Evolutionary conservation across 805 yeast genomes (phyloP), one percentile per base, ranked within the genome.

Genomic region (Wickerhamomyces hampshirensis): DNA sequence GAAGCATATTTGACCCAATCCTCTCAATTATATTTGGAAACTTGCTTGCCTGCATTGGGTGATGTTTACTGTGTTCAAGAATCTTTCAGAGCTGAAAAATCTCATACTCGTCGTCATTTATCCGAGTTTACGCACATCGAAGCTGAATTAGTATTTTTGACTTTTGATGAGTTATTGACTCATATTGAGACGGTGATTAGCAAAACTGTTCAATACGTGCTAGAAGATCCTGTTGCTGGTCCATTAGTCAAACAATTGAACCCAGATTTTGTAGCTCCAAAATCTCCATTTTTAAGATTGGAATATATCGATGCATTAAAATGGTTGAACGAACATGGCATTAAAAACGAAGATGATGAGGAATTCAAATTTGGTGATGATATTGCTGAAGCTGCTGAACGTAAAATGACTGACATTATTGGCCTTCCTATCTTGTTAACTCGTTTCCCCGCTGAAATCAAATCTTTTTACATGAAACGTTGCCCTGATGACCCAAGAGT

Each of bases 361-460:
- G 68, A 71, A 50, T 93, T 91, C 80, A 77, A 83, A 66, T 93
- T 93, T 51, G 99, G 99, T 63, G 99, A 93, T 59, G 99, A 93
- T 63, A 93, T 93, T 47, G 97, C 98, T 43, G 99, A 93, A 69
- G 98, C 98, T 38, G 98, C 97, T 41, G 99, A 93, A 75, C 84
- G 99, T 63, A 85, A 82, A 65, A 93, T 93, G 99, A 87, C 96
- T 23, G 99, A 93, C 62, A 75, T 84, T 41, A 83, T 93, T 62
- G 89, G 89, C 58, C 84, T 75, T 47, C 99, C 99, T 47, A 89
- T 93, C 51, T 73, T 93, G 51, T 79, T 93, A 62, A 91, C 79
- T 38, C 76, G 89, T 56, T 93, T 93, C 91, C 99, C 99, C 36
- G 86, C 87, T 35, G 96, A 83, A 63, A 86, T 93, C 71, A 93